phyloP scores from a whole-genome alignment of 2,329 filamentous ascomycete genomes.

The Didymella pinodella region DNA sequence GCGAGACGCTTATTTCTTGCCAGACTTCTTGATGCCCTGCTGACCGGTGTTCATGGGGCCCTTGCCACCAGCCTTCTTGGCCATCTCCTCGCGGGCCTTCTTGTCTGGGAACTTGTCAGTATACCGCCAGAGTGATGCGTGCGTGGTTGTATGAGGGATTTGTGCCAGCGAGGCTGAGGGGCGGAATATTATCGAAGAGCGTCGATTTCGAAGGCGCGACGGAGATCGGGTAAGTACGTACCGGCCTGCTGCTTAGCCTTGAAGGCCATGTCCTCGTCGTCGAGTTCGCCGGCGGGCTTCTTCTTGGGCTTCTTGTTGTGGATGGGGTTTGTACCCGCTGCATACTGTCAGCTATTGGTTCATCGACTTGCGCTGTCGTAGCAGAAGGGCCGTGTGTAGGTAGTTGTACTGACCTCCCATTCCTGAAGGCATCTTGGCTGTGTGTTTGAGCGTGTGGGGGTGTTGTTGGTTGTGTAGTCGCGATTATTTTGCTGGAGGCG shows the following conservation, averaged over 20 bases:
- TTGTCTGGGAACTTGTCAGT: conserved; percentile 51
- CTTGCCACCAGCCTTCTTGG: conserved; percentile 83
- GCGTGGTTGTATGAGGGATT: not conserved
- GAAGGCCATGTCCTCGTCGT: conserved; percentile 86
- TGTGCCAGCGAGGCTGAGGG: conserved; percentile 6
- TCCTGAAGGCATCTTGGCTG: conserved; percentile 59
- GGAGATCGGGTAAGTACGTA: conserved; percentile 56
- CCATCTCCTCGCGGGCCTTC: conserved; percentile 72
- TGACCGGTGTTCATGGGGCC: conserved; percentile 84
- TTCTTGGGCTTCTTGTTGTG: conserved; percentile 81
- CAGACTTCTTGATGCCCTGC: conserved; percentile 97
- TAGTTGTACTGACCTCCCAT: conserved; percentile 54
- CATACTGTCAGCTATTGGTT: conserved; percentile 31
- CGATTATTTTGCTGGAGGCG: conserved; percentile 26
- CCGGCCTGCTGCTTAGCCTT: conserved; percentile 85
- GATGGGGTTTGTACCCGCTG: conserved; percentile 63
- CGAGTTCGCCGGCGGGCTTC: conserved; percentile 74
- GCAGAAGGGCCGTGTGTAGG: not conserved
- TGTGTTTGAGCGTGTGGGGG: conserved; percentile 10
- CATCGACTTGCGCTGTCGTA: not conserved
- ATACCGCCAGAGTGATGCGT: not conserved
- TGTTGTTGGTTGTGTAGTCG: conserved; percentile 13
- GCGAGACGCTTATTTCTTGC: conserved; percentile 74
- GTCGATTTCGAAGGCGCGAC: not conserved
- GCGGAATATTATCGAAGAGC: not conserved